phyloP scores from a whole-genome alignment of 805 yeast species.

The Pichia cephalocereana region DNA sequence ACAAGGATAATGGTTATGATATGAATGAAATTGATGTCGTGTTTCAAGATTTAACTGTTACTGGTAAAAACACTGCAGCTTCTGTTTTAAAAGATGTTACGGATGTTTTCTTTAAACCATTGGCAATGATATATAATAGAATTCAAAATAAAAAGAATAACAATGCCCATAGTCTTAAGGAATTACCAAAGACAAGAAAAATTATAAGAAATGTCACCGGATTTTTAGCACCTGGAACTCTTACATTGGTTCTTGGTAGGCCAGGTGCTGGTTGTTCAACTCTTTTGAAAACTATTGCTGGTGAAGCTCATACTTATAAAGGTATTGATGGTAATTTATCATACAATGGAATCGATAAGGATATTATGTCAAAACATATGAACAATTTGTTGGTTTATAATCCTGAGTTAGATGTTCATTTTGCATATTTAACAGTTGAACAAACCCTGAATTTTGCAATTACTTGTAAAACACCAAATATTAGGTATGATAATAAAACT shows the following conservation, averaged over 20 bases:
- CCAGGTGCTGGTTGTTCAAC: slow-evolving; percentile 64
- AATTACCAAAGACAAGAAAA: slow-evolving; percentile 13
- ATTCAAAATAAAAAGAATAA: slow-evolving; percentile 12
- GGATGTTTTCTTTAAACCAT: slow-evolving; percentile 32
- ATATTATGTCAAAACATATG: slow-evolving; percentile 36
- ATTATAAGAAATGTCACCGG: slow-evolving; percentile 18
- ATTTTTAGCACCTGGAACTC: slow-evolving; percentile 37
- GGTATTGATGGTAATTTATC: slow-evolving; percentile 31
- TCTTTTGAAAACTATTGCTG: slow-evolving; percentile 36
- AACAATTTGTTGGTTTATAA: slow-evolving; percentile 42
- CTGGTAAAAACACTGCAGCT: slow-evolving; percentile 40
- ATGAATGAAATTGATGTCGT: slow-evolving; percentile 35
- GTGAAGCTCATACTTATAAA: slow-evolving; percentile 33
- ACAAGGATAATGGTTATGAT: slow-evolving; percentile 36
- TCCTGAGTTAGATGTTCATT: slow-evolving; percentile 48
- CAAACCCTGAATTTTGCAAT: slow-evolving; percentile 49
- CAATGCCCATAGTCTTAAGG: slow-evolving; percentile 17
- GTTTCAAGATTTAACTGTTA: slow-evolving; percentile 30
- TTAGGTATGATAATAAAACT: slow-evolving; percentile 31
- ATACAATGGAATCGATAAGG: slow-evolving; percentile 37
- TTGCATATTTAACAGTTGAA: slow-evolving; percentile 44
- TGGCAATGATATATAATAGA: slow-evolving; percentile 6
- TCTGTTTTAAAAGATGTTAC: slow-evolving; percentile 35
- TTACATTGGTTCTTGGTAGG: slow-evolving; percentile 44
- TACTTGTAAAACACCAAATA: slow-evolving; percentile 45